These are phyloP conservation scores for Mycena vulgaris DNA, from an alignment of 768 basidiomycete genomes.

Conservation along the genomic window DNA sequence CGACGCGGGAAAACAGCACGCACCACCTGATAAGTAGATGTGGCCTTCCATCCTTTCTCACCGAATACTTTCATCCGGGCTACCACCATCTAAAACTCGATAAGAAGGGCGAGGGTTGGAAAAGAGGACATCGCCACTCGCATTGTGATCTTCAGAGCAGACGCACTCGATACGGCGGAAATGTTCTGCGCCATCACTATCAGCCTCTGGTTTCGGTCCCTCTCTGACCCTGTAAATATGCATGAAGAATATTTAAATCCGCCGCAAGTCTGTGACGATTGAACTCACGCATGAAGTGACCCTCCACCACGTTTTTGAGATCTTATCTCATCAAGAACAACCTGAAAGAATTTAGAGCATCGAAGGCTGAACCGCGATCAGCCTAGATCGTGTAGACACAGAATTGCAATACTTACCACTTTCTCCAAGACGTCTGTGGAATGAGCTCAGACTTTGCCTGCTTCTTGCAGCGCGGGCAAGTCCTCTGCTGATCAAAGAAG, in stretches of 20 bases:
- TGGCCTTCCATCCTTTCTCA: no score
- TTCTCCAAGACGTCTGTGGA: slow-evolving; percentile 1
- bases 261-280: neutral
- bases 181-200: slow-evolving; percentile 5
- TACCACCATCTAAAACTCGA: no score
- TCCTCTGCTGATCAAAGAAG: slow-evolving; percentile 9
- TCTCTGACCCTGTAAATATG: neutral
- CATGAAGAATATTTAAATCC: no score
- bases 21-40: no score
- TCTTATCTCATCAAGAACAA: slow-evolving; percentile 1
- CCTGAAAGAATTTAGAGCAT: slow-evolving; percentile 24
- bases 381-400: neutral
- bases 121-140: neutral
- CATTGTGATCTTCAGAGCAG: neutral
- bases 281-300: neutral
- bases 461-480: slow-evolving; percentile 15
- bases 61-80: no score
- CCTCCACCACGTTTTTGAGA: no score
- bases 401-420: slow-evolving; percentile 3
- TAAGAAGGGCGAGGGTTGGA: no score
- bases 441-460: neutral
- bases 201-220: neutral
- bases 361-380: slow-evolving; percentile 7
- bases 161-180: slow-evolving; percentile 17
- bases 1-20: no score